These are phyloP conservation scores for Balakata baccata DNA, from an alignment of 345 rosid species.

Conservation along the genomic window DNA sequence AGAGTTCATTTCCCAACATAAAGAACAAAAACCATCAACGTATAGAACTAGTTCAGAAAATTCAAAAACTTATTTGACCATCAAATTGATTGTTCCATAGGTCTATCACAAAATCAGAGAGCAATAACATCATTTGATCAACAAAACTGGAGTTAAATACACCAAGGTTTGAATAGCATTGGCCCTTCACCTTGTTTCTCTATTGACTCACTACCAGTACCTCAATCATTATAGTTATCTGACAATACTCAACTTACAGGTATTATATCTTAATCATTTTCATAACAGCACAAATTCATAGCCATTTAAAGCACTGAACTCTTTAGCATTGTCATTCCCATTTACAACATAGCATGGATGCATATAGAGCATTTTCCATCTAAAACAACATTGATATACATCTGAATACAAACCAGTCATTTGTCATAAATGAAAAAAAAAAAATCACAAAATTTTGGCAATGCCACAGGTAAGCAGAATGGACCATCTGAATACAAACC, in stretches of 20 bases:
- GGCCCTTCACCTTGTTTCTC: background rate
- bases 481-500: background rate
- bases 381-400: background rate
- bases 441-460: background rate
- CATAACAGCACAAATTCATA: background rate
- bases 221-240: background rate
- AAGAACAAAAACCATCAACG: background rate
- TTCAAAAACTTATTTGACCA: background rate
- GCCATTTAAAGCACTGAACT: background rate
- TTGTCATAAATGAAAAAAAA: background rate
- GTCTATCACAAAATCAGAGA: background rate
- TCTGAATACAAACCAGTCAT: background rate
- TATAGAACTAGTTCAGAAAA: background rate
- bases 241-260: background rate
- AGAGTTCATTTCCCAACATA: slow-evolving; percentile 1
- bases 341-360: too few relatives aligned
- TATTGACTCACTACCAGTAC: background rate
- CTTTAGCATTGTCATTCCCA: background rate
- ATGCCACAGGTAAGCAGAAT: background rate
- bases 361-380: background rate
- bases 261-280: background rate
- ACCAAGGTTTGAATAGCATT: background rate
- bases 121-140: background rate
- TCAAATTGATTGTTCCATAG: background rate
- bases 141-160: too few relatives aligned